Percentiles rank a stretch among this genome's conserved stretches.
Evolutionary conservation across 176 grass and related monocot genomes (phyloP).

Genomic region (Olyra latifolia): DNA sequence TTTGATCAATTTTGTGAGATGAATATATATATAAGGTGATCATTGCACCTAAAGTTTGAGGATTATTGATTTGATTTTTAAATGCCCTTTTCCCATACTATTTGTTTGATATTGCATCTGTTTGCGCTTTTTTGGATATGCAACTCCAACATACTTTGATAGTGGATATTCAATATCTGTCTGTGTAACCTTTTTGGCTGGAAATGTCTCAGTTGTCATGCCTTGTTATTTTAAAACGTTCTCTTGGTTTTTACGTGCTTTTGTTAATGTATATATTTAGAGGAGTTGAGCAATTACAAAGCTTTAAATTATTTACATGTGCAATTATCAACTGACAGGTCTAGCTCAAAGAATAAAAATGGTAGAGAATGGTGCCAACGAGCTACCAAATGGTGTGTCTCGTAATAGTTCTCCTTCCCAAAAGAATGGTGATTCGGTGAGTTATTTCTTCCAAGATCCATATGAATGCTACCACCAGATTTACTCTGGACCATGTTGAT

Average conservation of each 20-base stretch:
- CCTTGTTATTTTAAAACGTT: not conserved
- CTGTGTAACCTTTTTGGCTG: not conserved
- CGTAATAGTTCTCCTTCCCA: not conserved
- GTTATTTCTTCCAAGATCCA: conserved; percentile 11
- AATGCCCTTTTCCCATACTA: not conserved
- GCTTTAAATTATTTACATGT: not conserved
- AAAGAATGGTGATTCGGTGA: conserved; percentile 24
- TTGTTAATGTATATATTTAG: not conserved
- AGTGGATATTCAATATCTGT: not conserved
- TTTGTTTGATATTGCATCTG: not conserved
- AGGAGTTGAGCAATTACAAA: not conserved
- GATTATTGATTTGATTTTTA: too few species aligned
- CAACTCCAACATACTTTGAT: not conserved
- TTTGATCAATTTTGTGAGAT: not conserved
- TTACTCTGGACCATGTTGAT: not conserved
- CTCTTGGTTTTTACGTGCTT: not conserved
- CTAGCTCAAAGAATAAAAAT: conserved; percentile 32
- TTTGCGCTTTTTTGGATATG: not conserved
- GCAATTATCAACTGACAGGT: conserved; percentile 11
- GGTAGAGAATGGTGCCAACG: conserved; percentile 28
- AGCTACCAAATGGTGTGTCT: conserved; percentile 18
- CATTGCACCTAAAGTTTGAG: not conserved
- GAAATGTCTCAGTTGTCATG: not conserved
- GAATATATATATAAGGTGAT: not conserved
- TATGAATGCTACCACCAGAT: not conserved